phyloP scores from a whole-genome alignment of 768 basidiomycete species.

The Gymnopilus dilepis region DNA sequence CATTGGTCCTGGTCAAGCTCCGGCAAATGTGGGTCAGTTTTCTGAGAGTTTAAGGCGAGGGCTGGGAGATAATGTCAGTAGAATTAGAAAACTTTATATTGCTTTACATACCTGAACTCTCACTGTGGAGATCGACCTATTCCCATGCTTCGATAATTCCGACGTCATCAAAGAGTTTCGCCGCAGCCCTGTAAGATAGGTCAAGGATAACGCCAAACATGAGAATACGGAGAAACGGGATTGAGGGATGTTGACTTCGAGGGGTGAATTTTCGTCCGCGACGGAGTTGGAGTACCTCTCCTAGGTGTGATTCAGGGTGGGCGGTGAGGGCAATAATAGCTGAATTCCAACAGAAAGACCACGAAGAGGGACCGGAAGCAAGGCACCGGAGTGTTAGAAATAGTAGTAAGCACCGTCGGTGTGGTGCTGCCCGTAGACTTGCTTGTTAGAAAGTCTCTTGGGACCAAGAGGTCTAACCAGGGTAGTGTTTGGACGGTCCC shows the following conservation, averaged over 20 bases:
- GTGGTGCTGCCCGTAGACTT: background rate
- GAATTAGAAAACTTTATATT: constrained; percentile 2
- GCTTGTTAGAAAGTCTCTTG: background rate
- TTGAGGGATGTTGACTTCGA: constrained; percentile 1
- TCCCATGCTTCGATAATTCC: constrained; percentile 22
- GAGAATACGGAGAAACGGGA: constrained; percentile 15
- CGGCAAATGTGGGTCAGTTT: background rate
- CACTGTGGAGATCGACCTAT: constrained; percentile 10
- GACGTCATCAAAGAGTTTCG: constrained; percentile 18
- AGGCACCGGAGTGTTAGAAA: background rate
- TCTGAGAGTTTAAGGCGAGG: background rate
- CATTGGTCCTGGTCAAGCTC: background rate
- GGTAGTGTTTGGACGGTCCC: constrained; percentile 6
- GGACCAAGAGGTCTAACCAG: constrained; percentile 6
- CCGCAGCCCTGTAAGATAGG: constrained; percentile 16
- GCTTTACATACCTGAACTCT: constrained; percentile 6
- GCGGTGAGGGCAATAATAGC: background rate
- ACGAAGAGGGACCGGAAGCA: background rate
- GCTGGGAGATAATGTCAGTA: background rate
- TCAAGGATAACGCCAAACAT: background rate
- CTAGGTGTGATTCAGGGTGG: background rate
- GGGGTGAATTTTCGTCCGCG: background rate
- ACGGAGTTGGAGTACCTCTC: background rate
- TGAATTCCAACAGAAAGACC: background rate
- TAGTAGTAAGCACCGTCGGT: background rate